Conservation (phyloP, 768 basidiomycete species). For the Porphyrellus cyaneotinctus region DNA sequence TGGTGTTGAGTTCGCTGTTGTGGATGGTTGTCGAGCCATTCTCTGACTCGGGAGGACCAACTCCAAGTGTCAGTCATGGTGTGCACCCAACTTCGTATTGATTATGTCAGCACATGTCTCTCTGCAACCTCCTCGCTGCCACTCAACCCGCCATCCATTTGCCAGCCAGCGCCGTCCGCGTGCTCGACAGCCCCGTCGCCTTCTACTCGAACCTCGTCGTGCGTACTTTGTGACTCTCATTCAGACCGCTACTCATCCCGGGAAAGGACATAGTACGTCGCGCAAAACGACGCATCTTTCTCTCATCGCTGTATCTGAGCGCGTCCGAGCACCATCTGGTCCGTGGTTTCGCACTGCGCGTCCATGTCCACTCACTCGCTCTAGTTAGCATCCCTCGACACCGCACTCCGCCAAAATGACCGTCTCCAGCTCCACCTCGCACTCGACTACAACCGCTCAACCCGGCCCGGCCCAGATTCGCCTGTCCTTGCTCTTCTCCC, state of each 20-base stretch:
- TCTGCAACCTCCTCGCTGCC: conserved; percentile 25
- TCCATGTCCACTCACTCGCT: neutral
- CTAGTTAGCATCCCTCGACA: conserved; percentile 69
- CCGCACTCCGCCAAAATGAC: conserved; percentile 55
- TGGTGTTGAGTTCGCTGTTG: neutral
- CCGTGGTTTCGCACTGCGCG: conserved; percentile 25
- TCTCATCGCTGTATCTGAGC: conserved; percentile 90
- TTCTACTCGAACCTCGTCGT: conserved; percentile 59
- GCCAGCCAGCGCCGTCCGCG: conserved; percentile 43
- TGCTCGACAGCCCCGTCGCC: conserved; percentile 53
- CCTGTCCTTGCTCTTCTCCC: conserved; percentile 67
- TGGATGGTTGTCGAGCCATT: neutral
- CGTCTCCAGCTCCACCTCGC: conserved; percentile 65
- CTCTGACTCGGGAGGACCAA: neutral
- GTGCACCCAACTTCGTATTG: neutral
- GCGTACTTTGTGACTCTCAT: conserved; percentile 21
- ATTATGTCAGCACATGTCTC: conserved; percentile 26
- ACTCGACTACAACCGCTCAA: conserved; percentile 78
- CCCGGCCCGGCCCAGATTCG: conserved; percentile 68
- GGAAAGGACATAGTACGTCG: conserved; percentile 67
- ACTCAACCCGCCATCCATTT: conserved; percentile 49
- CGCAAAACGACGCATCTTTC: conserved; percentile 78
- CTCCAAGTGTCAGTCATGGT: neutral
- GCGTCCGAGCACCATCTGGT: conserved; percentile 77
- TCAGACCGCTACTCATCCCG: neutral